Evolutionary conservation across 2,329 filamentous ascomycete genomes (phyloP), one percentile per base, ranked within the genome.

Genomic region (Trematosphaeria pertusa): DNA sequence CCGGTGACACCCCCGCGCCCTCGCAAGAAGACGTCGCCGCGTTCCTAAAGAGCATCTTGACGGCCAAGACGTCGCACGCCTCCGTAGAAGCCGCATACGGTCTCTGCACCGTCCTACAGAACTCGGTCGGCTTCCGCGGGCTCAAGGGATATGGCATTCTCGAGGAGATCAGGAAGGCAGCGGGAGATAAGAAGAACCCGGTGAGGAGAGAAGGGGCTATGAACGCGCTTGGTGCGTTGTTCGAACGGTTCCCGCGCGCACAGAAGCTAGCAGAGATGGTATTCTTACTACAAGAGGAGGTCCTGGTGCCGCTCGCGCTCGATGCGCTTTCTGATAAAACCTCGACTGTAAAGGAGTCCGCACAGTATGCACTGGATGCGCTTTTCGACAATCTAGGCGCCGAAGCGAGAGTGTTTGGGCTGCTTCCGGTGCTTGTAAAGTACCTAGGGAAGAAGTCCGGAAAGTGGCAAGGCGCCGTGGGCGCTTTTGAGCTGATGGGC

Each of bases 401-500:
- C 45, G 94, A 97, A 78, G 86, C 89, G 38, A 83, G 96, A 65
- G 87, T 96, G 41, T 83, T 85, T 54, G 92, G 89, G 15, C 81
- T 99, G 32, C 78, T 99, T 40, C 91, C 94, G 2, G 81, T 84
- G 12, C 78, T 99, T 31, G 75, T 80, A 52, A 75, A 81, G 41
- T 97, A 97, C 71, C 80, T 99, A 21, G 79, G 80, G 67, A 95
- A 91, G 75, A 85, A 84, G 66, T 88, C 91, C 12, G 92, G 90
- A 58, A 99, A 99, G 76, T 99, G 94, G 94, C 94, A 99, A 76
- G 94, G 94, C 50, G 90, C 89, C 12, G 89, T 97, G 42, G 92
- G 88, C 50, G 94, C 90, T 35, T 87, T 88, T 68, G 86, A 88
- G 72, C 74, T 97, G 54, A 77, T 99, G 48, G 91, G 94, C 70